These are phyloP conservation scores for Zygosaccharomyces rouxii DNA, from an alignment of 805 yeast genomes.

Conservation along the genomic window DNA sequence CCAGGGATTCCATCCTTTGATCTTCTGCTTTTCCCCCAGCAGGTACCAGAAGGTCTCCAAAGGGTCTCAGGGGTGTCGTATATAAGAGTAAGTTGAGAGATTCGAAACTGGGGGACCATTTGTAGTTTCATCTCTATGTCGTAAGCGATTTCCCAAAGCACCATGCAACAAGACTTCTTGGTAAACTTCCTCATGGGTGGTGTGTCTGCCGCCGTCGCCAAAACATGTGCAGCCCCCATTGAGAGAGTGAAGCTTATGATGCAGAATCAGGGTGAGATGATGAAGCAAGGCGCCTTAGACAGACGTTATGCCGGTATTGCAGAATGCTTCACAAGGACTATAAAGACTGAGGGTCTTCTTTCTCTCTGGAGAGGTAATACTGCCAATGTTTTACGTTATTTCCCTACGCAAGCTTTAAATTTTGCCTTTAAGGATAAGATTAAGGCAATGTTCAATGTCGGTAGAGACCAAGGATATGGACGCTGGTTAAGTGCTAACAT, in stretches of 20 bases:
- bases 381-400: conserved; percentile 93
- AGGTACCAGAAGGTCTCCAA: not conserved
- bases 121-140: not conserved
- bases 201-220: conserved; percentile 95
- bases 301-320: conserved; percentile 75
- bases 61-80: not conserved
- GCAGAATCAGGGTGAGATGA: conserved; percentile 95
- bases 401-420: conserved; percentile 96
- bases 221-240: conserved; percentile 94
- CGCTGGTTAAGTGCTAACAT: conserved; percentile 92
- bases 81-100: not conserved
- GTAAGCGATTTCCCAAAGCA: not conserved
- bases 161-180: conserved; percentile 17
- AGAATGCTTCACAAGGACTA: conserved; percentile 89
- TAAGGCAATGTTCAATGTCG: conserved; percentile 89
- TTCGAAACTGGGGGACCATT: not conserved
- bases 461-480: conserved; percentile 80
- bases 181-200: conserved; percentile 88
- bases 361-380: conserved; percentile 99
- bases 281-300: conserved; percentile 89
- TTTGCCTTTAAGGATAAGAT: conserved; percentile 95
- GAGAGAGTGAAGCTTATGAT: conserved; percentile 86
- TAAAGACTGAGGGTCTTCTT: conserved; percentile 79
- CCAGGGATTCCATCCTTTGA: not conserved
- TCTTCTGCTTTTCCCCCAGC: not conserved